phyloP scores from a whole-genome alignment of 2,329 filamentous ascomycete genomes.

The Neoscytalidium dimidiatum region DNA sequence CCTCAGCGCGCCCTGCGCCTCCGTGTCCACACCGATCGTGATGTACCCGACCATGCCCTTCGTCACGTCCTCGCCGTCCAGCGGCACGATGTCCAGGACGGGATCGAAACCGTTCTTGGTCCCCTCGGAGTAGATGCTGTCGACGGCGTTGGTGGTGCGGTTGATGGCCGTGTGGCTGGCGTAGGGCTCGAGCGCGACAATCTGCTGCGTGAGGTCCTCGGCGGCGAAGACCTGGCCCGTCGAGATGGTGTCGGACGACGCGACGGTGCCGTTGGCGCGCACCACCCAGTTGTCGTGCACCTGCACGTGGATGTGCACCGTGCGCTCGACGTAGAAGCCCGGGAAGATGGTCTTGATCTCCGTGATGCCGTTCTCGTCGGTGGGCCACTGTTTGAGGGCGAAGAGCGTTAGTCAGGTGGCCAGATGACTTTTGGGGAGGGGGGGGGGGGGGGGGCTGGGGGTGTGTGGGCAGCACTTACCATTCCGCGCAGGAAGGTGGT shows the following conservation, averaged over 20 bases:
- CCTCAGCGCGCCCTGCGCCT: constrained; percentile 5
- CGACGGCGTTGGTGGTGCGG: constrained; percentile 36
- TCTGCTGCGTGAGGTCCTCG: constrained; percentile 30
- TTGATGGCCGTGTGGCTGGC: constrained; percentile 36
- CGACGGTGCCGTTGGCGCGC: constrained; percentile 36
- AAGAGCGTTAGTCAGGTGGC: background rate
- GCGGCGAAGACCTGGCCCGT: constrained; percentile 38
- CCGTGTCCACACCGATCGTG: constrained; percentile 35
- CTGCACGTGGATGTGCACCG: constrained; percentile 28
- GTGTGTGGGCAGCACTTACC: background rate
- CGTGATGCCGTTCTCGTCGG: constrained; percentile 28
- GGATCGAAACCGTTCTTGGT: constrained; percentile 33
- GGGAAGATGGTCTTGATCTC: constrained; percentile 31
- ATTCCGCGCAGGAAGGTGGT: constrained; percentile 33
- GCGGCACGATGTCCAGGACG: background rate
- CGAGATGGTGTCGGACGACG: constrained; percentile 29
- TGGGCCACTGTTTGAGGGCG: constrained; percentile 25
- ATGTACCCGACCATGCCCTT: constrained; percentile 39
- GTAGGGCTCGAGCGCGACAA: constrained; percentile 40
- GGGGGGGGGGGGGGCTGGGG: background rate
- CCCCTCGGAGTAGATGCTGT: constrained; percentile 24
- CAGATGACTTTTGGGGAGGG: background rate
- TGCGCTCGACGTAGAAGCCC: constrained; percentile 28
- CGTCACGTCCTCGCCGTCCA: background rate
- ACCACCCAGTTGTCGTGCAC: constrained; percentile 26